These are phyloP conservation scores for Neonectria magnoliae DNA, from an alignment of 2,329 filamentous ascomycete species.

Conservation along the genomic window DNA sequence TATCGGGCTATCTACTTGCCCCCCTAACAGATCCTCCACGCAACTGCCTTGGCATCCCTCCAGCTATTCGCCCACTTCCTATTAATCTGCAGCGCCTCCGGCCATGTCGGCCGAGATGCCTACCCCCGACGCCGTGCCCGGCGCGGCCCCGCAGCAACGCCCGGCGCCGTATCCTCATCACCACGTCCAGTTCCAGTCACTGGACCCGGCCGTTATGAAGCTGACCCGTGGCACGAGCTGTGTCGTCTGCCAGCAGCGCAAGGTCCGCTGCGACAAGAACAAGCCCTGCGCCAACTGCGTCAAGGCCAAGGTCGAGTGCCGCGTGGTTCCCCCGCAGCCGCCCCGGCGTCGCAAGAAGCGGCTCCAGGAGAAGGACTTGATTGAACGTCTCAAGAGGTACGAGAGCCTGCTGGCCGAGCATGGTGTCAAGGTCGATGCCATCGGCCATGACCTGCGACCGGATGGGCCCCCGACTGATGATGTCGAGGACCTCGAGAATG, in stretches of 20 bases:
- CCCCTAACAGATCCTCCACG: slow-evolving; percentile 9
- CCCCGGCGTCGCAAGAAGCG: slow-evolving; percentile 69
- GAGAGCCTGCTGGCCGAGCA: slow-evolving; percentile 73
- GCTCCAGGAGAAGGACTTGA: slow-evolving; percentile 75
- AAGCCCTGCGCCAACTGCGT: slow-evolving; percentile 77
- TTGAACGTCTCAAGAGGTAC: slow-evolving; percentile 75
- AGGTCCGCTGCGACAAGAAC: slow-evolving; percentile 78
- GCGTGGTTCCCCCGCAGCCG: slow-evolving; percentile 65
- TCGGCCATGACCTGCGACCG: slow-evolving; percentile 59
- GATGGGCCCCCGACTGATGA: slow-evolving; percentile 55
- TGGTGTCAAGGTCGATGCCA: slow-evolving; percentile 74
- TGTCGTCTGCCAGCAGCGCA: slow-evolving; percentile 79
- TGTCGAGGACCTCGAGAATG: slow-evolving; percentile 65
- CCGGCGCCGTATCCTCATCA: slow-evolving; percentile 31
- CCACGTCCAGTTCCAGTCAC: slow-evolving; percentile 34
- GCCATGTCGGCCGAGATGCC: slow-evolving; percentile 32
- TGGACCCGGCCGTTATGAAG: slow-evolving; percentile 60
- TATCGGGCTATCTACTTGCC: background rate
- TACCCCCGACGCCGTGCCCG: slow-evolving; percentile 28
- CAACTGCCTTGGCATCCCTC: slow-evolving; percentile 3
- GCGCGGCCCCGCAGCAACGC: slow-evolving; percentile 37
- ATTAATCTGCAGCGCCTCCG: background rate
- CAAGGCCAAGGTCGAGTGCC: slow-evolving; percentile 70
- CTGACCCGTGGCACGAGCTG: slow-evolving; percentile 71
- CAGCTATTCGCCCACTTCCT: background rate